phyloP scores from a whole-genome alignment of 2,329 filamentous ascomycete species.

The Alternaria brassicae region DNA sequence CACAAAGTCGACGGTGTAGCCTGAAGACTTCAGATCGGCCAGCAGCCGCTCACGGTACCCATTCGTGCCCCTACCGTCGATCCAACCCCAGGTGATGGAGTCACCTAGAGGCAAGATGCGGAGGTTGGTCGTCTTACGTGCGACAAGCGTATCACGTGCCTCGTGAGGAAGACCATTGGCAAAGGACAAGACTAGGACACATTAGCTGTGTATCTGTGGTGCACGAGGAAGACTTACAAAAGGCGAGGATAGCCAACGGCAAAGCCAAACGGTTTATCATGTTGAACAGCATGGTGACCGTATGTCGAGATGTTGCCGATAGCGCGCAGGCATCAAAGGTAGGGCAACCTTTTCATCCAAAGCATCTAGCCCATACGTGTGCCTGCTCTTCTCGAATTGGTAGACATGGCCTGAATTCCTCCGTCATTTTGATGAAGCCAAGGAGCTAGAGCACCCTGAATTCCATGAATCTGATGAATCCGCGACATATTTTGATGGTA shows the following conservation, averaged over 20 bases:
- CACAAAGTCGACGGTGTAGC: slow-evolving; percentile 36
- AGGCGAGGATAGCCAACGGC: slow-evolving; percentile 7
- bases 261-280: slow-evolving; percentile 4
- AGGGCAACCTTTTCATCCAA: background rate
- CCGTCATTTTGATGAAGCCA: slow-evolving; percentile 9
- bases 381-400: background rate
- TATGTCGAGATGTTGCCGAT: background rate
- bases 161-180: slow-evolving; percentile 11
- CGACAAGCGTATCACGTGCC: slow-evolving; percentile 5
- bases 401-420: background rate
- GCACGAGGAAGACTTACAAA: background rate
- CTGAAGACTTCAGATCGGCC: slow-evolving; percentile 29
- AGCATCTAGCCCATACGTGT: background rate
- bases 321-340: background rate
- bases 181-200: slow-evolving; percentile 2
- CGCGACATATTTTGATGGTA: background rate
- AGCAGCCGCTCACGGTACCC: slow-evolving; percentile 47
- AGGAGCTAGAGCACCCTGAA: background rate
- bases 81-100: slow-evolving; percentile 42
- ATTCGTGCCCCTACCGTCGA: slow-evolving; percentile 20
- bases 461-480: slow-evolving; percentile 8
- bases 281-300: slow-evolving; percentile 4
- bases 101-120: slow-evolving; percentile 30
- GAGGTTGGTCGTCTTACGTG: slow-evolving; percentile 15
- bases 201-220: background rate